Base-by-base conservation (phyloP, 805 yeast species). In the Lipomyces chichibuensis region DNA sequence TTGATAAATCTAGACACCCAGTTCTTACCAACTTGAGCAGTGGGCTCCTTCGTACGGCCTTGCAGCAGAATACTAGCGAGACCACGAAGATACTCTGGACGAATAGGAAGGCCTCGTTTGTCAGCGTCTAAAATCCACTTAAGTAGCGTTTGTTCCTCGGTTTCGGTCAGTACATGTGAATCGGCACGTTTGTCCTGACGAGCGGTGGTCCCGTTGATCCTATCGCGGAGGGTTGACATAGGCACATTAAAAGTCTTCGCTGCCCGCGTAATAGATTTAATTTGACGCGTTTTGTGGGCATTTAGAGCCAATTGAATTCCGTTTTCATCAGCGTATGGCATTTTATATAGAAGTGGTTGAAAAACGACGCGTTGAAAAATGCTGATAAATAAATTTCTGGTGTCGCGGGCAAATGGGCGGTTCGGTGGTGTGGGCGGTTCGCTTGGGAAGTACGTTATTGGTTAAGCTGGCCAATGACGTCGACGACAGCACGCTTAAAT, bases 281-380 rank as follows among this genome's bases (percentile, higher is more conserved):
- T 39, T 39, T 39, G 46, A 39, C n/a, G 46, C 46, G 46, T 39
- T 39, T 39, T 17, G 46, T 39, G 14, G 46, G 46, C 46, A 39
- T 39, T 17, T 17, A 39, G n/a, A 17, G 46, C 46, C 46, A 39
- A 14, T 17, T 39, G 46, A 39, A 39, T 39, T 39, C 46, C n/a
- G 46, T 39, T 39, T 39, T 39, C 46, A 13, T 39, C 46, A 39
- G 46, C 13, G 13, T 35, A 35, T 35, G 37, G 37, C 37, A 35
- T 35, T 35, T n/a, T n/a, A n/a, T n/a, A n/a, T n/a, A n/a, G n/a
- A n/a, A n/a, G n/a, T n/a, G n/a, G n/a, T n/a, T n/a, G n/a, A n/a
- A 73, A 74, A 13, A 74, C 73, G 59, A 75, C 73, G 43, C 69
- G 66, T 65, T 77, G 79, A 29, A 79, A 77, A 11, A 75, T 51